Evolutionary conservation across 306 rosid species (phyloP), one percentile per base, ranked within the genome.

Genomic region (Castanea crenata): DNA sequence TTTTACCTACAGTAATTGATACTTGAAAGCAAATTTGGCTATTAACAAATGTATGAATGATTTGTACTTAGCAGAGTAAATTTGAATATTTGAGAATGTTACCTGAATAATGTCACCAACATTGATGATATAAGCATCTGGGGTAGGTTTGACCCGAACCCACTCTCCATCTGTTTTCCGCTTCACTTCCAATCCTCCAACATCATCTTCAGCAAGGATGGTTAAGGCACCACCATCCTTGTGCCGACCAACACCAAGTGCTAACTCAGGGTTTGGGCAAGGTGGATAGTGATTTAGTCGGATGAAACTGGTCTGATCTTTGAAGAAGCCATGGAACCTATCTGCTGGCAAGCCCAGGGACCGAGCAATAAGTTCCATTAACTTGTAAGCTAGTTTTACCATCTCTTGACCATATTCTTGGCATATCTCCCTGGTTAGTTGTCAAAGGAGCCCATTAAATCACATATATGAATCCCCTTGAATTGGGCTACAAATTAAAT

Each of bases 231-330:
- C 86, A 6, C 62, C 20, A 31, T 91, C 98, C 65, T 80, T 93
- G 78, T 91, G 96, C 49, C 88, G 87, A 18, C 94, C 91, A 16
- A 87, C 86, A 0, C 97, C 92, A 4, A 89, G 90, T 21, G 91
- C 88, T 1, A 93, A 69, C 41, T 88, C 55, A 44, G 94, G 90
- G 6, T 44, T 71, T 1, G 97, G 92, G 62, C 97, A 92, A 9
- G 92, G 82, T 0, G 94, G 92, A 72, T 93, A 93, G 76, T 86
- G 80, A 62, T 88, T 90, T 14, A 91, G 83, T 34, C 92, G 73
- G 6, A 80, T 15, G 14, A 52, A 32, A 19, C 84, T 88, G 3
- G 91, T 83, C 56, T 87, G 92, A 51, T 85, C 88, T 52, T 87
- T 85, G 74, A 91, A 91, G 73, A 57, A 88, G 4, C 74, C 82